A percentile compares a stretch with the other conserved stretches of the same genome.
These are phyloP conservation scores for Zygoascus flipseniorum DNA, from an alignment of 805 yeast species.

Conservation along the genomic window DNA sequence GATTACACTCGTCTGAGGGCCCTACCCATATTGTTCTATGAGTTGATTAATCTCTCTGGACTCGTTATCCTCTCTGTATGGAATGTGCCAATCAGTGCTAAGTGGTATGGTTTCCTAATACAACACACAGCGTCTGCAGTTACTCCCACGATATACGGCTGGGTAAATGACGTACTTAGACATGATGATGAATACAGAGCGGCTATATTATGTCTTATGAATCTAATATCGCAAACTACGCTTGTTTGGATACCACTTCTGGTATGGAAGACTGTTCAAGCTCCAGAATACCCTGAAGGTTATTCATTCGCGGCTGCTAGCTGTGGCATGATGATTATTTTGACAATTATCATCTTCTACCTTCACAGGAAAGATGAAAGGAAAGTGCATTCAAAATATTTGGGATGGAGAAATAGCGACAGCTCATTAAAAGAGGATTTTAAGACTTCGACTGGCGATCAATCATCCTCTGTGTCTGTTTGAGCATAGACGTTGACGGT, in stretches of 20 bases:
- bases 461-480: too few species aligned
- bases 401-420: neutral
- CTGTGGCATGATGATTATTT: conserved; percentile 8
- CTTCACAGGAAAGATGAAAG: conserved; percentile 48
- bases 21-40: conserved; percentile 43
- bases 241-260: conserved; percentile 42
- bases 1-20: conserved; percentile 46
- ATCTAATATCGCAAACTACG: conserved; percentile 43
- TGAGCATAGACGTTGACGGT: too few species aligned
- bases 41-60: conserved; percentile 46
- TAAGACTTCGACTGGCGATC: too few species aligned
- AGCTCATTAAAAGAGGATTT: too few species aligned
- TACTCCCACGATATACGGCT: conserved; percentile 51
- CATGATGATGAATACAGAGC: conserved; percentile 36
- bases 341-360: conserved; percentile 35
- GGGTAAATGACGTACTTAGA: conserved; percentile 50
- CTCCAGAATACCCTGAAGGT: conserved; percentile 22
- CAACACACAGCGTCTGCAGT: conserved; percentile 53
- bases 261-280: conserved; percentile 29
- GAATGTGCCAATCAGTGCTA: conserved; percentile 46
- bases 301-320: conserved; percentile 15
- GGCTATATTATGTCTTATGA: conserved; percentile 40
- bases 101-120: conserved; percentile 53
- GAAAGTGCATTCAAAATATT: conserved; percentile 9
- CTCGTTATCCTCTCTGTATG: conserved; percentile 42